Evolutionary conservation across 1,284 basidiomycete genomes (phyloP).

Genomic region (Dichomitus squalens): DNA sequence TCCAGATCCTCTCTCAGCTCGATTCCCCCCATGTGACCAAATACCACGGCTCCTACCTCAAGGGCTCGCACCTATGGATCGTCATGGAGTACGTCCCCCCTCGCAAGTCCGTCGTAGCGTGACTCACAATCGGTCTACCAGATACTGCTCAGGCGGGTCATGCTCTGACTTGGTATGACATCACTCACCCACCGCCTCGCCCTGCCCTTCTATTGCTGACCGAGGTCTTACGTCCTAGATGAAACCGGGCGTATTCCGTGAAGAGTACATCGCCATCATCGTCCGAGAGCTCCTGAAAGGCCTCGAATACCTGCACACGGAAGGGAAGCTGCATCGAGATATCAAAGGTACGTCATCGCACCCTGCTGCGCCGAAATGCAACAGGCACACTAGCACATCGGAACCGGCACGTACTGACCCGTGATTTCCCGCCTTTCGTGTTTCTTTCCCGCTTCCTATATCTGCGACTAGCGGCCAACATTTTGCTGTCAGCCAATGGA

Average conservation of each 20-base stretch:
- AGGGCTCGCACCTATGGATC: constrained; percentile 97
- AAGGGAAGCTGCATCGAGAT: constrained; percentile 97
- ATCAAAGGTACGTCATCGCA: constrained; percentile 79
- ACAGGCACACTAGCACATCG: no score
- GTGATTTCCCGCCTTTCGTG: background rate
- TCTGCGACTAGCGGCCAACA: constrained; percentile 91
- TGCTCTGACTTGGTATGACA: constrained; percentile 76
- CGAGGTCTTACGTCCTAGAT: constrained; percentile 66
- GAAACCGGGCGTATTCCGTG: constrained; percentile 96
- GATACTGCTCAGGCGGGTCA: constrained; percentile 85
- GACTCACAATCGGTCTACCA: constrained; percentile 33
- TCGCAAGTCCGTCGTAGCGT: background rate
- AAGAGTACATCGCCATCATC: constrained; percentile 99
- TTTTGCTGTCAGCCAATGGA: constrained; percentile 91
- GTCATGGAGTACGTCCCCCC: constrained; percentile 88
- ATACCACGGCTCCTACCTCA: constrained; percentile 95
- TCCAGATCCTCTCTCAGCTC: constrained; percentile 96
- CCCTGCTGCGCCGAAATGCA: background rate
- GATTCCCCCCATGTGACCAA: constrained; percentile 96
- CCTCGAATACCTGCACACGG: constrained; percentile 93
- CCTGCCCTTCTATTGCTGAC: constrained; percentile 11
- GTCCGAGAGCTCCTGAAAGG: constrained; percentile 90
- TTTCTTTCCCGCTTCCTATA: no score
- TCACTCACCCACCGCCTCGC: constrained; percentile 16
- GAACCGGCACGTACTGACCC: no score